Conservation (phyloP, 176 grass and related monocot species). For the sorghum (Sorghum bicolor) region DNA sequence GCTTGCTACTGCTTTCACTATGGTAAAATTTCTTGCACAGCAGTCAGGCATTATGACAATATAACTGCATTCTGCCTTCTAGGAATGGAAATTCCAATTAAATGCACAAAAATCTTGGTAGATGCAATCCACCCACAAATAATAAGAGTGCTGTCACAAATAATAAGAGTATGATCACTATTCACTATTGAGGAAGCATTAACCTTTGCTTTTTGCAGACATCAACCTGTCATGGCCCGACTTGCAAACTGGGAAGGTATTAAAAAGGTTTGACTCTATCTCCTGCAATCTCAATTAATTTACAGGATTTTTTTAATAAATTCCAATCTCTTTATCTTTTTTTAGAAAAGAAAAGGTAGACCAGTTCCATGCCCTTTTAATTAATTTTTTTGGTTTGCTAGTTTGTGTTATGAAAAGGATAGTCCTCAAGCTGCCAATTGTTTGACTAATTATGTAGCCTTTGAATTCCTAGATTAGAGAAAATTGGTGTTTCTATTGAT, state of each 20-base stretch:
- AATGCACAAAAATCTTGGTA: not conserved
- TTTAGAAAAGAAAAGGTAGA: not conserved
- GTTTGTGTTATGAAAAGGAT: not conserved
- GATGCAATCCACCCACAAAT: not conserved
- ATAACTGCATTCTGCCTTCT: not conserved
- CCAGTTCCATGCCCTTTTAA: not conserved
- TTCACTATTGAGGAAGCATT: slow-evolving; percentile 1
- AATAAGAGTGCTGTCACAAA: not conserved
- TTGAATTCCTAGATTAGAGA: not conserved
- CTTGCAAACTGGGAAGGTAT: slow-evolving; percentile 97
- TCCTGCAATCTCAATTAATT: slow-evolving; percentile 14
- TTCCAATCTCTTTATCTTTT: not conserved
- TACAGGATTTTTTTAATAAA: not conserved
- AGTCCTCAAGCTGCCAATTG: not conserved
- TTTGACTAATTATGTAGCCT: slow-evolving; percentile 11
- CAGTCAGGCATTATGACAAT: not conserved
- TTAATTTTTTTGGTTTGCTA: slow-evolving; percentile 19
- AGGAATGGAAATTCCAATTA: not conserved
- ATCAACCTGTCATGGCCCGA: slow-evolving; percentile 73
- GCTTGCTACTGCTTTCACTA: slow-evolving; percentile 1
- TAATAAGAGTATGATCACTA: not conserved
- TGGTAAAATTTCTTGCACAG: not conserved
- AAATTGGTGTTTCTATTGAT: not conserved
- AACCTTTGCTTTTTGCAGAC: slow-evolving; percentile 48
- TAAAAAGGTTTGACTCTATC: slow-evolving; percentile 59